Conservation (phyloP, 768 basidiomycete genomes). For the Auricularia cornea region DNA sequence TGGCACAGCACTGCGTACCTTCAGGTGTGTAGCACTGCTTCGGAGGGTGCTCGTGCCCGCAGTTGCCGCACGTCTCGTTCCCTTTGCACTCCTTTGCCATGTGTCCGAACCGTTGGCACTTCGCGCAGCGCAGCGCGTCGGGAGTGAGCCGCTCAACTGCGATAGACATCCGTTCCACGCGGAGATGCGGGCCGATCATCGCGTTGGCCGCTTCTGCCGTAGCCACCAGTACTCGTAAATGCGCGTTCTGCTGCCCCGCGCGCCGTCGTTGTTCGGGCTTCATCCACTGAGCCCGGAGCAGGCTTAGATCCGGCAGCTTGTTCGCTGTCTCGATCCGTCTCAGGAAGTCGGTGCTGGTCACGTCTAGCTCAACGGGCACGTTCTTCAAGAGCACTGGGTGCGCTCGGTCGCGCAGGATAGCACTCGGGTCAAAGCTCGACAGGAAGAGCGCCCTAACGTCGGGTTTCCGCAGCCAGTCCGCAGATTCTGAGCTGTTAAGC, state of each 20-base stretch:
- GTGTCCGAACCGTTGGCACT: neutral
- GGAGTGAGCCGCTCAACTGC: neutral
- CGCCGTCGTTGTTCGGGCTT: neutral
- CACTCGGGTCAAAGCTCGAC: neutral
- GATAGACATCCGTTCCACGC: neutral
- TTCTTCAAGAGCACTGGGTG: neutral
- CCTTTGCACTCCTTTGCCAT: neutral
- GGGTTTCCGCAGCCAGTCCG: neutral
- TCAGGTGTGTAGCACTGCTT: neutral
- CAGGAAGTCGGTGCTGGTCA: neutral
- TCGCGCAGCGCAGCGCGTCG: neutral
- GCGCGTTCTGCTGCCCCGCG: neutral
- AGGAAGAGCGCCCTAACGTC: neutral
- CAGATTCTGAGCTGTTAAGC: neutral
- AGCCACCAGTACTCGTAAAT: neutral
- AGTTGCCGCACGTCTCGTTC: neutral
- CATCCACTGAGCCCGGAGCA: neutral
- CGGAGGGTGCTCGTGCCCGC: neutral
- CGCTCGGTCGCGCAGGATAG: neutral
- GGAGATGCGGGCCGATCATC: neutral
- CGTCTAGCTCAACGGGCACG: neutral
- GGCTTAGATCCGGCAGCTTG: neutral
- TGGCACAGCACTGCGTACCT: neutral
- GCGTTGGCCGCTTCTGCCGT: neutral
- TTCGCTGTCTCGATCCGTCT: neutral